Evolutionary conservation across 78 protist genomes (phyloP).

Genomic region (Dictyostelium brefeldianum): DNA sequence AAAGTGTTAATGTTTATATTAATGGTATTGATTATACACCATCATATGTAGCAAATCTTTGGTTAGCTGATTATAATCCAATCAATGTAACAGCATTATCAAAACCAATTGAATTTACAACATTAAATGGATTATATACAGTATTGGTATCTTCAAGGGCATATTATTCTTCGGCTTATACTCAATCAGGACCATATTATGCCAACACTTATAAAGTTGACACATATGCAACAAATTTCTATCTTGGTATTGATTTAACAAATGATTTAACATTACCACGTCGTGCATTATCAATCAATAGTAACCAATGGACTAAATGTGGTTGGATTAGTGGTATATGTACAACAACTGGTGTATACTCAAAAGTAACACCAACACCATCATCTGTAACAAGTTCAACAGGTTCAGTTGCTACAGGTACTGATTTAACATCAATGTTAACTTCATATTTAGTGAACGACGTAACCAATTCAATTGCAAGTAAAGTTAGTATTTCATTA

Average conservation of each 20-base stretch:
- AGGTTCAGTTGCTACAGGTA: not conserved
- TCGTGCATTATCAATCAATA: not conserved
- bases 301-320: conserved; percentile 17
- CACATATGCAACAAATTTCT: not conserved
- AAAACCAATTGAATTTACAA: not conserved
- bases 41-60: not conserved
- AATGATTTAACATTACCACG: no score
- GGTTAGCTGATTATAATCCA: not conserved
- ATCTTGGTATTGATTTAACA: conserved; percentile 25
- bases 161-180: not conserved
- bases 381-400: not conserved
- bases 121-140: not conserved
- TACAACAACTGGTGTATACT: not conserved
- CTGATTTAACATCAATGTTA: not conserved
- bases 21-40: not conserved
- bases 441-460: not conserved
- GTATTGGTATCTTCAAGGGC: not conserved
- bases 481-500: not conserved
- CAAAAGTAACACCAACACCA: not conserved
- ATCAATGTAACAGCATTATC: not conserved
- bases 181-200: not conserved
- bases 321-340: not conserved
- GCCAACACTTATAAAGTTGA: not conserved
- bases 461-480: no score
- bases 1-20: not conserved